A percentile compares a stretch with the other conserved stretches of the same genome.
Conservation (phyloP, 2,329 filamentous ascomycete genomes). For the Huntiella savannae region DNA sequence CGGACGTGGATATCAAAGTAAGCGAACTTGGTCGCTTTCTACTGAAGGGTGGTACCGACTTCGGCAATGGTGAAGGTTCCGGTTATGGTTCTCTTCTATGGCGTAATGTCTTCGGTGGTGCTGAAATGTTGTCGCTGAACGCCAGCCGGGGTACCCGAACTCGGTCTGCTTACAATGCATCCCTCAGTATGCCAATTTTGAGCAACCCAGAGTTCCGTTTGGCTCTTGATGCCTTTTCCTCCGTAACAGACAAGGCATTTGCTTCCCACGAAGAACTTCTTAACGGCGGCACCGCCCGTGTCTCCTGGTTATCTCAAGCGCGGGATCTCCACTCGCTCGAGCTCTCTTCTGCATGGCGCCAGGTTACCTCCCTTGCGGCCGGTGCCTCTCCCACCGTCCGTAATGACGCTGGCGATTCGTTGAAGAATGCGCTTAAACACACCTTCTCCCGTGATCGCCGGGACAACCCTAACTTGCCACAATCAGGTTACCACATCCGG, state of each 20-base stretch:
- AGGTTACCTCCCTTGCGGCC: slow-evolving; percentile 59
- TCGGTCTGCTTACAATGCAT: slow-evolving; percentile 74
- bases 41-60: slow-evolving; percentile 84
- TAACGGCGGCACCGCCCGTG: slow-evolving; percentile 55
- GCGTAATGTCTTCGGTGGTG: slow-evolving; percentile 87
- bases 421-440: slow-evolving; percentile 75
- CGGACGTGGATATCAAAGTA: slow-evolving; percentile 69
- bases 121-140: slow-evolving; percentile 73
- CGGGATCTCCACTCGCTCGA: slow-evolving; percentile 58
- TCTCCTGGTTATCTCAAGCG: slow-evolving; percentile 49
- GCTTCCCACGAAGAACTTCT: slow-evolving; percentile 84
- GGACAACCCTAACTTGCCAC: slow-evolving; percentile 71
- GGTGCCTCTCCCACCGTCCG: slow-evolving; percentile 67
- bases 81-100: slow-evolving; percentile 75
- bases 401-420: slow-evolving; percentile 69
- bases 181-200: slow-evolving; percentile 63
- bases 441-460: slow-evolving; percentile 63
- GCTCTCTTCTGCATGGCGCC: slow-evolving; percentile 71
- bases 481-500: slow-evolving; percentile 62
- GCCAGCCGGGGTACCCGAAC: slow-evolving; percentile 80
- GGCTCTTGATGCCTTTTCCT: slow-evolving; percentile 63
- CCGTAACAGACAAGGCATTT: slow-evolving; percentile 76
- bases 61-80: slow-evolving; percentile 84
- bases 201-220: slow-evolving; percentile 68
- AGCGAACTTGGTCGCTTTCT: slow-evolving; percentile 68